A percentile compares a stretch with the other conserved stretches of the same genome.
These are phyloP conservation scores for Jacaranda copaia DNA, from an alignment of 257 asterid genomes.

Conservation along the genomic window DNA sequence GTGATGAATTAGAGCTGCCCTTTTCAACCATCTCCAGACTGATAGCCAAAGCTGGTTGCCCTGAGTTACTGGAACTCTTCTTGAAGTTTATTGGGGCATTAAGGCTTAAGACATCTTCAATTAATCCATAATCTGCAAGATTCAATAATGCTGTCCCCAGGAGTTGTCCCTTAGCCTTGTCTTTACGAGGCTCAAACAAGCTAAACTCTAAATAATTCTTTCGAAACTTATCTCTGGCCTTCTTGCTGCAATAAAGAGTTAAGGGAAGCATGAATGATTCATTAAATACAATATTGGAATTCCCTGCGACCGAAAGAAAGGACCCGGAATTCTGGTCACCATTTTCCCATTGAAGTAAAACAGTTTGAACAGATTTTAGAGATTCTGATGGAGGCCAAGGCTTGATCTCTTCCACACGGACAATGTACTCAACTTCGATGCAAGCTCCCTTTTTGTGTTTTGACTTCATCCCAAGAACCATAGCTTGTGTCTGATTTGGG, in stretches of 20 bases:
- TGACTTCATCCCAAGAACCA: constrained; percentile 85
- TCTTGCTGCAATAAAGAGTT: constrained; percentile 57
- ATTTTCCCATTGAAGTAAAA: constrained; percentile 81
- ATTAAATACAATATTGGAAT: constrained; percentile 59
- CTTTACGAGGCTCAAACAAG: constrained; percentile 77
- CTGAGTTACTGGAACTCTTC: constrained; percentile 55
- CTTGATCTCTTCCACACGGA: constrained; percentile 68
- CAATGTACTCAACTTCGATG: constrained; percentile 54
- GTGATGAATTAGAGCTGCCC: constrained; percentile 70
- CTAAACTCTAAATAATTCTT: constrained; percentile 77
- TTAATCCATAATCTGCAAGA: constrained; percentile 77
- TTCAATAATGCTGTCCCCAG: constrained; percentile 71
- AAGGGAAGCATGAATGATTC: constrained; percentile 69
- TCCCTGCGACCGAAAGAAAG: constrained; percentile 63
- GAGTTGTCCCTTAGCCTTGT: constrained; percentile 68
- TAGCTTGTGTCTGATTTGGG: constrained; percentile 43
- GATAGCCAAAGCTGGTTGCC: constrained; percentile 65
- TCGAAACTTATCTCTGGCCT: constrained; percentile 53
- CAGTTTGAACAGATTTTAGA: constrained; percentile 67
- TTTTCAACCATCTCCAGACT: constrained; percentile 66
- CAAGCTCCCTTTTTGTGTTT: constrained; percentile 63
- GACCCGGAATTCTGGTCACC: constrained; percentile 70
- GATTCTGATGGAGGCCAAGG: constrained; percentile 94
- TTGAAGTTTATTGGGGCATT: constrained; percentile 68
- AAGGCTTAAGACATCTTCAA: constrained; percentile 52